Base-by-base conservation (phyloP, 345 rosid genomes). In the Bruguiera gymnorhiza region DNA sequence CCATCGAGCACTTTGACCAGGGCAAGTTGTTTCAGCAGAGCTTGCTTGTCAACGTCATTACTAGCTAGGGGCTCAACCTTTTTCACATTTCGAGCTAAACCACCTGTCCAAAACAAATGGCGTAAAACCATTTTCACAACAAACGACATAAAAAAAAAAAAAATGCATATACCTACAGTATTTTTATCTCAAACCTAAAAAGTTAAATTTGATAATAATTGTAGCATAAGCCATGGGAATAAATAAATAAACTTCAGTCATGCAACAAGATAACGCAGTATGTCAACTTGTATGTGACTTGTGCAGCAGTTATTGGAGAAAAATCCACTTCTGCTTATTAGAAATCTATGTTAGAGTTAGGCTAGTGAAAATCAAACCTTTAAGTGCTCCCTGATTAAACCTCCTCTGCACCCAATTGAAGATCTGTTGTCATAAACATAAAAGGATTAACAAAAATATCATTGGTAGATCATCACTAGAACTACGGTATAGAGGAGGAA, bases 391-490 rank as follows among this genome's bases (percentile, higher is more conserved):
- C 39, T 85, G 85, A 84, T 84, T 76, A 80, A 89, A 79, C 84
- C 82, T 86, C 80, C 79, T 85, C 50, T 93, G 93, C 87, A 90
- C 80, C 98, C 98, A 93, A 67, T 84, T 87, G 83, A 93, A 93
- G 83, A 93, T 87, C 97, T 88, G 81, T 19, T 20, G 19, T 52
- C 67, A 74, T 65, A 29, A 64, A 48, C 56, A 29, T 62, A 74
- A 69, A 70, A 4, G 30, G 5, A 63, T 56, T n/a, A 34, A 58
- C 43, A 71, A 57, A 66, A 53, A 58, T 48, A 9, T 39, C 51
- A 59, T 72, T 10, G 43, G 31, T 13, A 69, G 21, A 5, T 43
- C 50, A 43, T 11, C 18, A 43, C 50, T 13, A 11, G 60, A 21
- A 56, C 7, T 10, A 21, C 31, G 3, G 6, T 21, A 43, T 13